These are phyloP conservation scores for Debaryomyces udenii DNA, from an alignment of 1,139 yeast genomes.

Conservation along the genomic window DNA sequence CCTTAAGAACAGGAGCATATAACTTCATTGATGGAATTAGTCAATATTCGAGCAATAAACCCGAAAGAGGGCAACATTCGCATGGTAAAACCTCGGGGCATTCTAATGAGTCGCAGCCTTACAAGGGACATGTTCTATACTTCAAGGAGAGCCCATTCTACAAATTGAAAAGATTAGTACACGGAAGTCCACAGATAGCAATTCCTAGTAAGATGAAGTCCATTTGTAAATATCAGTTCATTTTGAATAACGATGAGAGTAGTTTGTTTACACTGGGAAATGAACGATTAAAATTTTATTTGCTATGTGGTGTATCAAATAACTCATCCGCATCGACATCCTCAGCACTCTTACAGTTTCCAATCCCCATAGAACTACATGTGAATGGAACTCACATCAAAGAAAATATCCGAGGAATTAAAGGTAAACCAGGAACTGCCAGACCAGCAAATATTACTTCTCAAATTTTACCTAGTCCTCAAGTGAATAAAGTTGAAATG, in stretches of 20 bases:
- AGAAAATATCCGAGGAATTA: conserved; percentile 60
- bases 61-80: conserved; percentile 8
- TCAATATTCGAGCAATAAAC: conserved; percentile 12
- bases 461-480: conserved; percentile 31
- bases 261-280: conserved; percentile 19
- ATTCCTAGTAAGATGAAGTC: conserved; percentile 40
- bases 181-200: conserved; percentile 43
- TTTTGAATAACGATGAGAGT: conserved; percentile 41
- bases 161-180: conserved; percentile 43
- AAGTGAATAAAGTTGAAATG: conserved; percentile 46
- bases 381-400: conserved; percentile 50
- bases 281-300: conserved; percentile 35
- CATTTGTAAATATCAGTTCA: conserved; percentile 39
- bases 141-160: conserved; percentile 60
- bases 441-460: conserved; percentile 67
- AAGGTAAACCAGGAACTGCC: conserved; percentile 63
- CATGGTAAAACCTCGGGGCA: conserved; percentile 7
- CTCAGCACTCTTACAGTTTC: conserved; percentile 55
- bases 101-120: conserved; percentile 22
- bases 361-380: conserved; percentile 58
- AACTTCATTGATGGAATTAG: conserved; percentile 17
- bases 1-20: conserved; percentile 25
- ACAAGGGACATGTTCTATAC: conserved; percentile 39
- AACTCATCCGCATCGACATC: conserved; percentile 26
- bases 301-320: conserved; percentile 50